These are phyloP conservation scores for Cubamyces sp. DNA, from an alignment of 768 basidiomycete species.

Conservation along the genomic window DNA sequence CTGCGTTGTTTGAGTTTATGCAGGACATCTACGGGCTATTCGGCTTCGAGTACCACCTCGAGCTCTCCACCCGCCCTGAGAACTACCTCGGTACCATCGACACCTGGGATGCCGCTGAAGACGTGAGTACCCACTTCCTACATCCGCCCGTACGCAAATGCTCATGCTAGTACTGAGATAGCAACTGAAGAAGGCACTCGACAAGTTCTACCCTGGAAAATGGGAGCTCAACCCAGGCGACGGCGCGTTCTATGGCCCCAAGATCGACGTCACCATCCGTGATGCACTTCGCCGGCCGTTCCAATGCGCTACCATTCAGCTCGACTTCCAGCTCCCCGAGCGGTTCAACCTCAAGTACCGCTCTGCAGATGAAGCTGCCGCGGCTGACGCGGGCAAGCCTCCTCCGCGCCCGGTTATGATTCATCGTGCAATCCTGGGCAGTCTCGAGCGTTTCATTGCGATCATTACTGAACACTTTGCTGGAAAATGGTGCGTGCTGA, in stretches of 20 bases:
- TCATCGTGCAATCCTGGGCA: constrained; percentile 94
- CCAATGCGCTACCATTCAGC: constrained; percentile 98
- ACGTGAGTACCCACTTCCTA: constrained; percentile 45
- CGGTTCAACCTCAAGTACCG: constrained; percentile 96
- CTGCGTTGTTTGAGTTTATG: constrained; percentile 91
- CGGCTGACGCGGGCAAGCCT: constrained; percentile 47
- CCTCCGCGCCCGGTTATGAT: constrained; percentile 92
- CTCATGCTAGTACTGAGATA: constrained; percentile 34
- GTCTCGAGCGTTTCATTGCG: constrained; percentile 93
- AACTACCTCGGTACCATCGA: constrained; percentile 89
- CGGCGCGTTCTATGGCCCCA: constrained; percentile 99
- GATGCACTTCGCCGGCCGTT: constrained; percentile 92
- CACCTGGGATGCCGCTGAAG: constrained; percentile 90
- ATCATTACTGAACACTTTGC: constrained; percentile 97
- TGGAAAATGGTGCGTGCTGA: constrained; percentile 82
- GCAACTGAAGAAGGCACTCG: constrained; percentile 85
- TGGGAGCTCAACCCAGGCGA: constrained; percentile 96
- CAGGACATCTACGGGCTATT: constrained; percentile 93
- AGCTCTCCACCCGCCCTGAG: constrained; percentile 94
- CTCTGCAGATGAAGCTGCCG: constrained; percentile 69
- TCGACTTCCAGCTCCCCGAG: constrained; percentile 98
- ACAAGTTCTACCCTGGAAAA: constrained; percentile 82
- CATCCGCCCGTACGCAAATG: background rate
- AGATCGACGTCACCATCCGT: constrained; percentile 95
- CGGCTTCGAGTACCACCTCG: constrained; percentile 92